Base-by-base conservation (phyloP, 2,329 filamentous ascomycete species). In the Neopestalotiopsis clavispora region DNA sequence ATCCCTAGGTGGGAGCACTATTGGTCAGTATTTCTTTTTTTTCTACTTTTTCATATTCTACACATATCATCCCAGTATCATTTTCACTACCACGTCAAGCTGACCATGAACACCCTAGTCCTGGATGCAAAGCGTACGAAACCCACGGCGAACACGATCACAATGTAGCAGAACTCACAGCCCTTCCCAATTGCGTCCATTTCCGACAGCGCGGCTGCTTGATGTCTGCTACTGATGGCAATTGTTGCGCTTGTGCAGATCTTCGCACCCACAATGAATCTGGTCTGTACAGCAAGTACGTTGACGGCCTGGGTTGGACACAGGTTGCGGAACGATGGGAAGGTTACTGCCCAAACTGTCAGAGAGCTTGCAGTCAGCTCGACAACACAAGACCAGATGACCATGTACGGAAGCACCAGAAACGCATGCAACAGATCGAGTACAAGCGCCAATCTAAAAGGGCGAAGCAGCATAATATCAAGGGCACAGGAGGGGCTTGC, bases 1-100 rank as follows among this genome's bases (percentile, higher is more conserved):
- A 71, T 67, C 10, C 34, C 58, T 40, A 71, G 69, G 45, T 73
- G 72, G 72, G 67, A 69, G 7, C 69, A 69, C 61, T 72, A 73
- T n/a, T 72, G 71, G 59, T 61, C 38, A 61, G 59, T 28, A 4
- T 9, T 59, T 17, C 14, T 30, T 5, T 28, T 28, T 17, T 34
- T 14, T 30, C 57, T 20, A 17, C 30, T 59, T 28, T 20, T 23
- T 59, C 57, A 38, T 2, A 38, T 10, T 5, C 34, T 38, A 7
- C 10, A 1, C 34, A 38, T 7, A 5, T 38, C 34, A 3, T 28
- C 28, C 17, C 20, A 30, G 57, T 9, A 30, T 28, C 30, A 34
- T 30, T 12, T 32, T 10, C 30, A 6, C 67, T 68, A 7, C 52
- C 45, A 6, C 23, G 70, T 67, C 59, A 14, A 28, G 30, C 57